These are phyloP conservation scores for Linum trigynum DNA, from an alignment of 345 rosid species.

Conservation along the genomic window DNA sequence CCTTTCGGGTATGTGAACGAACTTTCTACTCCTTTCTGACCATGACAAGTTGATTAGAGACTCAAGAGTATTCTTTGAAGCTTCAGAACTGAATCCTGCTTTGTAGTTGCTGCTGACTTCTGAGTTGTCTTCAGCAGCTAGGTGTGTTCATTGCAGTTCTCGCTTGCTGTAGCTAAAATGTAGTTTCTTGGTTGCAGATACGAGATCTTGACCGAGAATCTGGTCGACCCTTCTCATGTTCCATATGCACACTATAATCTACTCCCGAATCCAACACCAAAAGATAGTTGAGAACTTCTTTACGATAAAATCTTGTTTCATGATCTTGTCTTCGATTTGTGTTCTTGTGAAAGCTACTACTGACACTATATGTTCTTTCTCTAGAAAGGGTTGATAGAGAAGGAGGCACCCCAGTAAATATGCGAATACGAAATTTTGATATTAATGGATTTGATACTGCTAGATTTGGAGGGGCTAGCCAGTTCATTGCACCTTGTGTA, in stretches of 20 bases:
- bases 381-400: conserved; percentile 5
- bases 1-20: conserved; percentile 5
- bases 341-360: not conserved
- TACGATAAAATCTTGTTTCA: not conserved
- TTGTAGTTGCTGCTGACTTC: not conserved
- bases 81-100: not conserved
- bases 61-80: not conserved
- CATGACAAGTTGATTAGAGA: not conserved
- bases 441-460: not conserved
- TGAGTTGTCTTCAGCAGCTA: not conserved
- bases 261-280: not conserved
- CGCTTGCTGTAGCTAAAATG: not conserved
- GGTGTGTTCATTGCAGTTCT: not conserved
- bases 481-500: conserved; percentile 6
- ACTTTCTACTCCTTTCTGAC: not conserved
- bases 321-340: not conserved
- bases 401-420: conserved; percentile 5
- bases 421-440: not conserved
- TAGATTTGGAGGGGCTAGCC: not conserved
- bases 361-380: not conserved
- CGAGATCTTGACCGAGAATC: conserved; percentile 9
- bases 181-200: not conserved
- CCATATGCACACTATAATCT: conserved; percentile 7
- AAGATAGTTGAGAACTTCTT: conserved; percentile 1
- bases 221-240: conserved; percentile 5